phyloP scores from a whole-genome alignment of 306 rosid genomes.

The Vigna radiata region DNA sequence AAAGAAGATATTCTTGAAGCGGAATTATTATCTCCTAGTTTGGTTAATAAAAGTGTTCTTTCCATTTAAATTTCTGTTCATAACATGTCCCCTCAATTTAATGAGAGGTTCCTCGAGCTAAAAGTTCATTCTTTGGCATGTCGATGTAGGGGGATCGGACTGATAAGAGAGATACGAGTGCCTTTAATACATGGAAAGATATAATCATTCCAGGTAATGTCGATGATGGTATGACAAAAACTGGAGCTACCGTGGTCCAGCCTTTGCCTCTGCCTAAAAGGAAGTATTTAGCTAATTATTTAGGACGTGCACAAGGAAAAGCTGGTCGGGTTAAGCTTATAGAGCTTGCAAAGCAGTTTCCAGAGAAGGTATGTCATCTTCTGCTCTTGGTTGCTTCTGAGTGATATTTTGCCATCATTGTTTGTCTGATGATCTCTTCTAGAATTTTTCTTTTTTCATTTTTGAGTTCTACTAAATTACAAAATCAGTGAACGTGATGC shows the following conservation, averaged over 20 bases:
- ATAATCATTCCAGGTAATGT: slow-evolving; percentile 95
- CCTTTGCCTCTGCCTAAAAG: slow-evolving; percentile 87
- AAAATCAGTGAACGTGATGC: slow-evolving; percentile 12
- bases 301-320: slow-evolving; percentile 98
- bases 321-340: slow-evolving; percentile 85
- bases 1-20: too few relatives aligned
- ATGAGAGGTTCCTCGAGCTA: background rate
- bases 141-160: slow-evolving; percentile 90
- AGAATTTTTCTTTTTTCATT: background rate
- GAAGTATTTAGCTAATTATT: slow-evolving; percentile 85
- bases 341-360: slow-evolving; percentile 81
- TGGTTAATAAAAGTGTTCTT: background rate
- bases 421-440: slow-evolving; percentile 14
- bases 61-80: background rate
- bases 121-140: slow-evolving; percentile 41
- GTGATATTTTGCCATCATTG: slow-evolving; percentile 15
- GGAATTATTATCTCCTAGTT: background rate
- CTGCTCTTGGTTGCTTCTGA: slow-evolving; percentile 19
- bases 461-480: slow-evolving; percentile 23
- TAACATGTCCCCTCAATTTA: slow-evolving; percentile 7
- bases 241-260: slow-evolving; percentile 54
- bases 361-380: slow-evolving; percentile 73
- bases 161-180: slow-evolving; percentile 88
- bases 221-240: slow-evolving; percentile 79
- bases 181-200: slow-evolving; percentile 98